Base-by-base conservation (phyloP, 1,139 yeast genomes). In the Hansenula lynferdii region DNA sequence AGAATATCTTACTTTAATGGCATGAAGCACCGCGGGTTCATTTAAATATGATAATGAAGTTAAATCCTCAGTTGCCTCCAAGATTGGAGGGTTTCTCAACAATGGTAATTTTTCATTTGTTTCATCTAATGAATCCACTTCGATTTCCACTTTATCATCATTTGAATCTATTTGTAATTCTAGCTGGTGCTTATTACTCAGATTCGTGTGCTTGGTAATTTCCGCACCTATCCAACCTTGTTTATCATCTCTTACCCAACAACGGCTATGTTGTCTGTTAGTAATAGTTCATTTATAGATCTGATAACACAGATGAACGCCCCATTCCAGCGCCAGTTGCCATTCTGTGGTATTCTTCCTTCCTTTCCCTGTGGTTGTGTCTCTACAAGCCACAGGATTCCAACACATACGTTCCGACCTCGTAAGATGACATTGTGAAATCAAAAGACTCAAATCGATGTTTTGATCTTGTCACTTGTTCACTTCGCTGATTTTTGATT, bases 11-110 rank as follows among this genome's bases (percentile, higher is more conserved):
- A 86, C 77, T 55, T 80, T 84, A 60, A 92, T 90, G 14, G 98
- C 97, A 56, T 90, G 96, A 50, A 94, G 72, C 34, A 94, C 97
- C 4, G 95, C 92, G 0, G 99, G 98, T 61, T 94, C 98, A 61
- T 94, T 92, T 55, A 92, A 70, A 58, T 92, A 90, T 1, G 97
- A 87, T 47, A 92, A 72, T 42, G 90, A 81, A 1, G 97, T 92
- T 58, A 92, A 75, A 65, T 92, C 98, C 58, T 92, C 97, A 14
- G 95, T 90, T 3, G 95, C 85, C 62, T 90, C 99, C 48, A 90
- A 72, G 43, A 85, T 82, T 2, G 96, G 95, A 32, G 97, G 97
- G 60, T 92, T 92, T 60, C 98, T 76, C 55, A 92, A 73, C 19
- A 92, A 81, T 8, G 96, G 96, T 39, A 81, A 62, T 42, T 72